Evolutionary conservation across 371 early-diverging fungal genomes (phyloP), one percentile per base, ranked within the genome.

Genomic region (Neoconidiobolus thromboides): DNA sequence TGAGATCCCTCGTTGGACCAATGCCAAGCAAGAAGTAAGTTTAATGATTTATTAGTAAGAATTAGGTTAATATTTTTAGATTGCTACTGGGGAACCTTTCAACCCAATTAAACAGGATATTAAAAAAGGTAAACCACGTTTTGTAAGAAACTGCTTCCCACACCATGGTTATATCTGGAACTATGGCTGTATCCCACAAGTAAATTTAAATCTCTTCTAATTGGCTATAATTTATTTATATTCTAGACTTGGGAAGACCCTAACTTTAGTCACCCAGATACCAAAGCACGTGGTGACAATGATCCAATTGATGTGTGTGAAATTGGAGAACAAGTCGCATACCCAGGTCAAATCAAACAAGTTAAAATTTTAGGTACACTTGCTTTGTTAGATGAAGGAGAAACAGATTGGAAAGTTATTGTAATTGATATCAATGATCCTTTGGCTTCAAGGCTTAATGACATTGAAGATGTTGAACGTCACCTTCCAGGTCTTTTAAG

Each of bases 131-230:
- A 94, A 95, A 73, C 85, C 95, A 58, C 82, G 99, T 61, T 99
- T 86, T 73, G 98, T 99, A 52, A 82, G 90, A 66, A 99, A 99
- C 77, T 87, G 95, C 69, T 99, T 98, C 84, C 99, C 99, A n/a
- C 92, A 91, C 82, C 93, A 96, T 67, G 99, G 99, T 48, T 99
- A 99, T 78, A 91, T 94, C 68, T 99, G 98, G 98, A 99, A 99
- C 81, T 99, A 99, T 70, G 99, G 99, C 61, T 97, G 97, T 43
- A 75, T 99, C 62, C 99, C 98, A 44, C 89, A 88, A 74, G 83
- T 81, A 75, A 58, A 39, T 41, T 36, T 26, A n/a, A 12, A 53
- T 48, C 15, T 37, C 38, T 7, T 4, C 40, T 9, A 55, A n/a
- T 51, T 41, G 15, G 14, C 15, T 37, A 3, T 4, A 9, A 6